Conservation (phyloP, 345 rosid species). For the Melaleuca quinquenervia region DNA sequence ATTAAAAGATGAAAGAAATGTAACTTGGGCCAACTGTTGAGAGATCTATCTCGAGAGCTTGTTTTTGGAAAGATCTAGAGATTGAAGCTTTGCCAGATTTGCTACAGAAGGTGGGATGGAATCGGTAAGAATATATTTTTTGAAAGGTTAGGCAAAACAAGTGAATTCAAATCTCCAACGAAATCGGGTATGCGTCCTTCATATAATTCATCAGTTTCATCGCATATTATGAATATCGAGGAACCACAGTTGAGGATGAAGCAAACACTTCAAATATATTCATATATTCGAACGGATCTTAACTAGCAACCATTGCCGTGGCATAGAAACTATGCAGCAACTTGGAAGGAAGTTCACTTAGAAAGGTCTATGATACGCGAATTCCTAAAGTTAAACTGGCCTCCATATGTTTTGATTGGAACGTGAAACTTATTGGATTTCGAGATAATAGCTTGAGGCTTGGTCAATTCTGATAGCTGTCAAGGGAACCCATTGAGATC, state of each 20-base stretch:
- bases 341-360: too few species aligned
- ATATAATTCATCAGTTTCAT: neutral
- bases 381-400: neutral
- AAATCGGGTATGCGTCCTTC: neutral
- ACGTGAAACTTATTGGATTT: neutral
- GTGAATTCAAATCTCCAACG: neutral
- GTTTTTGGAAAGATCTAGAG: neutral
- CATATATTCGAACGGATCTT: neutral
- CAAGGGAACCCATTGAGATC: neutral
- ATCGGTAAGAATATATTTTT: rapidly evolving
- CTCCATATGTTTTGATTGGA: neutral
- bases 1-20: neutral
- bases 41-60: neutral
- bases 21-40: neutral
- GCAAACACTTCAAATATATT: neutral
- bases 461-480: neutral
- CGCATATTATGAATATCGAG: rapidly evolving
- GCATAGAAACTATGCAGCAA: too few species aligned
- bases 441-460: neutral
- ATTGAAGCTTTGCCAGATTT: neutral
- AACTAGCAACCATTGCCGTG: too few species aligned
- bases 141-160: neutral
- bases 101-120: neutral
- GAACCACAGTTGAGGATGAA: rapidly evolving
- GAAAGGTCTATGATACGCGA: neutral